Evolutionary conservation across 768 basidiomycete species (phyloP).

Genomic region (Pisolithus orientalis): DNA sequence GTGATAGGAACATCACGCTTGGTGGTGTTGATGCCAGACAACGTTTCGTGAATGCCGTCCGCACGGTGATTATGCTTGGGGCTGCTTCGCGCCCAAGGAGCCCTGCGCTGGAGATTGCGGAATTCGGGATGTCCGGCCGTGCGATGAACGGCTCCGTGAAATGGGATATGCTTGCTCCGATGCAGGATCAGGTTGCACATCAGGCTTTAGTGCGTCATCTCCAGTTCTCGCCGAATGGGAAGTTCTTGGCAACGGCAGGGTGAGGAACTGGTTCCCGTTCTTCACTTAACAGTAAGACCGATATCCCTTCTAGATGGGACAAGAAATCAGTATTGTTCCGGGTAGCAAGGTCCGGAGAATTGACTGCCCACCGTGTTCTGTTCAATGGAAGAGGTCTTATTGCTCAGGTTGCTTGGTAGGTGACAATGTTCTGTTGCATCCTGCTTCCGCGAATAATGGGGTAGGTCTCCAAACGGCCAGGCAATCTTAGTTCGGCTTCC

Average conservation of each 20-base stretch:
- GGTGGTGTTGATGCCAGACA: constrained; percentile 25
- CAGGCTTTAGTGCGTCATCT: constrained; percentile 48
- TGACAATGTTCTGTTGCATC: neutral
- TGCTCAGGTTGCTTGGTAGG: constrained; percentile 49
- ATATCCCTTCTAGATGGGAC: constrained; percentile 35
- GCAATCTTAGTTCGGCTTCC: constrained; percentile 41
- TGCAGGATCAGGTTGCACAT: constrained; percentile 40
- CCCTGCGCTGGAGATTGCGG: no score
- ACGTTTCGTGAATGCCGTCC: constrained; percentile 39
- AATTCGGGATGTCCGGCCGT: constrained; percentile 15
- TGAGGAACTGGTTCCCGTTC: constrained; percentile 11
- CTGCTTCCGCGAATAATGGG: constrained; percentile 2
- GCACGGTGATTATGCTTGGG: constrained; percentile 41
- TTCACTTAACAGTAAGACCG: constrained; percentile 4
- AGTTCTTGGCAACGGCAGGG: constrained; percentile 49
- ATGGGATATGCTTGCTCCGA: constrained; percentile 33
- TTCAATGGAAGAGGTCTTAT: constrained; percentile 49
- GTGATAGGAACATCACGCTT: constrained; percentile 20
- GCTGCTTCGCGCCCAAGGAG: neutral
- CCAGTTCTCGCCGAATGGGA: constrained; percentile 51
- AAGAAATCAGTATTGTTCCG: constrained; percentile 44
- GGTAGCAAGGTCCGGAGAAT: constrained; percentile 34
- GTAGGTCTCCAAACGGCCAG: constrained; percentile 43
- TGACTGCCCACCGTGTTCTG: constrained; percentile 39
- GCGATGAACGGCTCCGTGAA: constrained; percentile 36